Conservation (phyloP, 345 rosid species). For the Salix caprea region DNA sequence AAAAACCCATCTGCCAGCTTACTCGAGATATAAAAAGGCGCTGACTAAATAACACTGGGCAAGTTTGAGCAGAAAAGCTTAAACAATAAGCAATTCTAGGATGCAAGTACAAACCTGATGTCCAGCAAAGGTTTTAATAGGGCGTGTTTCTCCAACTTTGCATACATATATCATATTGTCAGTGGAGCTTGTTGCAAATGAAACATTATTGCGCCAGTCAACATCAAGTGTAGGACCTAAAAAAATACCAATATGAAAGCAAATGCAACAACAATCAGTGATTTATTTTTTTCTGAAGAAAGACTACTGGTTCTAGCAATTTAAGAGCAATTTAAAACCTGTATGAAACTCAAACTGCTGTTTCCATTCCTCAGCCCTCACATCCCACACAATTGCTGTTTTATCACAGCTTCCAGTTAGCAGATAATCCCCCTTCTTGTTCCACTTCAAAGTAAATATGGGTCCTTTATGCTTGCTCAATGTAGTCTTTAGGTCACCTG, state of each 20-base stretch:
- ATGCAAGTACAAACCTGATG: constrained; percentile 62
- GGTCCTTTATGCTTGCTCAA: constrained; percentile 95
- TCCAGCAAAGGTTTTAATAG: constrained; percentile 77
- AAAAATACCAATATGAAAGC: constrained; percentile 8
- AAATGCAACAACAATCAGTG: background rate
- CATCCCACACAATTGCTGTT: constrained; percentile 99
- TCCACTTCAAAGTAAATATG: constrained; percentile 98
- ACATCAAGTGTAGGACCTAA: constrained; percentile 98
- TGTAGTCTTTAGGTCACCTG: constrained; percentile 82
- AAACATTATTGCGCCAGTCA: constrained; percentile 95
- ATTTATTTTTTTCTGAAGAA: constrained; percentile 17
- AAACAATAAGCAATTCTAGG: constrained; percentile 4
- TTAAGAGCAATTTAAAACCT: constrained; percentile 32
- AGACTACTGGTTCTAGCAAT: background rate
- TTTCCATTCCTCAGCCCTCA: constrained; percentile 85
- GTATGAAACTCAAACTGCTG: constrained; percentile 93
- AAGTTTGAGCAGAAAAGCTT: background rate
- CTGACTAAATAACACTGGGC: background rate
- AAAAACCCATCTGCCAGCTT: background rate
- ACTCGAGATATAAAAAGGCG: background rate
- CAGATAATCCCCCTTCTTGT: constrained; percentile 98
- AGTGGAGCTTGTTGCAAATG: constrained; percentile 96
- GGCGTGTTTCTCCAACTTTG: constrained; percentile 80
- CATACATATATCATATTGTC: constrained; percentile 91
- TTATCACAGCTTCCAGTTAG: constrained; percentile 96